Evolutionary conservation across 2,329 filamentous ascomycete genomes (phyloP).

Genomic region (Monosporascus sp.): DNA sequence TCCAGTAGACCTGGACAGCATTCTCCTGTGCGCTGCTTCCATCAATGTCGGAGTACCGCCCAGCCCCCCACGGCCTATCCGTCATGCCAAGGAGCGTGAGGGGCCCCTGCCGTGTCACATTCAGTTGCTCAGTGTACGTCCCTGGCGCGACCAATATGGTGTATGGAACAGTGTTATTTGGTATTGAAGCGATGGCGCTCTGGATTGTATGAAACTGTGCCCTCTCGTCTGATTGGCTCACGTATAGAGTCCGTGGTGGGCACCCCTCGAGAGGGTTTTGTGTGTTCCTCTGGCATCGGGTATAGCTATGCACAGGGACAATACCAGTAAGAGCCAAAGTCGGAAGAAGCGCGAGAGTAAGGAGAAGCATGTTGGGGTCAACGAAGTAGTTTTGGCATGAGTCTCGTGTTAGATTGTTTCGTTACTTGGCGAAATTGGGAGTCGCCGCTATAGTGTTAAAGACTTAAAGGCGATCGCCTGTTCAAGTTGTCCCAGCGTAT

Average conservation of each 20-base stretch:
- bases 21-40: constrained; percentile 35
- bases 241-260: constrained; percentile 34
- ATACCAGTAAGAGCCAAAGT: background rate
- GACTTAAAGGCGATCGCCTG: too few species aligned
- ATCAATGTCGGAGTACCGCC: constrained; percentile 33
- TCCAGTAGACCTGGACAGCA: constrained; percentile 53
- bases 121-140: constrained; percentile 58
- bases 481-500: too few species aligned
- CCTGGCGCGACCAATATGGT: constrained; percentile 57
- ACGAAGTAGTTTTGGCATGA: too few species aligned
- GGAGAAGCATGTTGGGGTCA: background rate
- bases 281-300: constrained; percentile 27
- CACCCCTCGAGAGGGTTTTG: constrained; percentile 30
- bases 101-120: constrained; percentile 56
- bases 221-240: constrained; percentile 28
- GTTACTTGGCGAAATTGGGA: too few species aligned
- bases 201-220: constrained; percentile 35
- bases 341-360: background rate
- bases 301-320: constrained; percentile 22
- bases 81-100: constrained; percentile 58
- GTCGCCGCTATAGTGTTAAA: too few species aligned
- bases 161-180: constrained; percentile 36
- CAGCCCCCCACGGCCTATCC: constrained; percentile 26
- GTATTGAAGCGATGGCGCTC: constrained; percentile 33
- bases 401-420: too few species aligned